phyloP scores from a whole-genome alignment of 1,139 yeast species.

The Taphrina pruni region DNA sequence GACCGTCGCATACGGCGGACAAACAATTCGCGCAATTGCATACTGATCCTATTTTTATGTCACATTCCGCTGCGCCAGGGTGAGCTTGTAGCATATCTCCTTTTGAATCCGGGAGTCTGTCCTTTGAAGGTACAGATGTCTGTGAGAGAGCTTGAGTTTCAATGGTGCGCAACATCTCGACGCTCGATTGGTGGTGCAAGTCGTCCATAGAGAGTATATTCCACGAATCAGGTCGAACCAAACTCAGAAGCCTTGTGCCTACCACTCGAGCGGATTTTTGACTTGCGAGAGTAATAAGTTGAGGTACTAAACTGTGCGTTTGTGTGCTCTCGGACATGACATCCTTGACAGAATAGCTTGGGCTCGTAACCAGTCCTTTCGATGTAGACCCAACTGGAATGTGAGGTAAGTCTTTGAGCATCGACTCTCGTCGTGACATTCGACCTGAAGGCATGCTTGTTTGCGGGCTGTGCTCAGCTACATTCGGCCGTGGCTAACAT shows the following conservation, averaged over 20 bases:
- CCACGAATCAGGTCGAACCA: slow-evolving; percentile 10
- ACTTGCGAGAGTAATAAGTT: not conserved
- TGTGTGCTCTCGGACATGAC: not conserved
- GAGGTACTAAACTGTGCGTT: not conserved
- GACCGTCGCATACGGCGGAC: too few species aligned
- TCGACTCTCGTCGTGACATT: slow-evolving; percentile 9
- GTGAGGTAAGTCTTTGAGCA: slow-evolving; percentile 8
- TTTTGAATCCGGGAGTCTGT: too few species aligned
- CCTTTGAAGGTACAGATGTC: too few species aligned
- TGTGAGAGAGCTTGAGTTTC: not conserved
- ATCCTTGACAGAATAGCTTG: not conserved
- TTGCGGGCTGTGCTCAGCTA: too few species aligned
- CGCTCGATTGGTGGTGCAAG: not conserved
- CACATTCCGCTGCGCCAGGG: too few species aligned
- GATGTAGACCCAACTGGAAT: not conserved
- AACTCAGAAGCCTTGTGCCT: not conserved
- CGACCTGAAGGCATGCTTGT: not conserved
- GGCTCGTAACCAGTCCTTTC: not conserved
- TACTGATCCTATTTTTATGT: too few species aligned
- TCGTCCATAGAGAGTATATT: slow-evolving; percentile 3
- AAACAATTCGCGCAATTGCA: too few species aligned
- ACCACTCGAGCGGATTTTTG: not conserved
- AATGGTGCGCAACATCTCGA: not conserved
- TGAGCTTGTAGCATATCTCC: too few species aligned
- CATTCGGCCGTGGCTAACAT: too few species aligned